Evolutionary conservation across 148 eudicot genomes (phyloP).

Genomic region (Diospyros kaki): DNA sequence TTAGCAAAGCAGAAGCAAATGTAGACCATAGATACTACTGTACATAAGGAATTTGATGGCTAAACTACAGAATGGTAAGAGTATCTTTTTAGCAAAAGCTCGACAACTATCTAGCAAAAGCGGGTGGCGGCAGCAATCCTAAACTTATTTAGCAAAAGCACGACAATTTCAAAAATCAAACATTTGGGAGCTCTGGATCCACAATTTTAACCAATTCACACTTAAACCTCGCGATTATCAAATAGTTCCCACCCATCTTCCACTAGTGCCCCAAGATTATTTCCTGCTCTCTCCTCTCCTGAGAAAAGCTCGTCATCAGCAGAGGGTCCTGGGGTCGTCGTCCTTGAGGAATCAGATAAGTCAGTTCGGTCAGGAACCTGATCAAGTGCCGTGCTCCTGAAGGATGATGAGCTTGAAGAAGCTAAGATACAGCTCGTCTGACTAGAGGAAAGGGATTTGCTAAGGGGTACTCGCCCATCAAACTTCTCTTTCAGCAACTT

Average conservation of each 20-base stretch:
- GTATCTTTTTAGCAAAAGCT: no score
- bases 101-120: neutral
- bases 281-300: conserved; percentile 23
- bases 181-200: neutral
- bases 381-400: conserved; percentile 31
- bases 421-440: conserved; percentile 49
- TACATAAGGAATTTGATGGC: neutral
- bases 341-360: conserved; percentile 17
- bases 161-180: neutral
- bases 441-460: conserved; percentile 48
- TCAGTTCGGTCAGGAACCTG: conserved; percentile 22
- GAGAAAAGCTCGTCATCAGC: conserved; percentile 19
- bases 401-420: conserved; percentile 60
- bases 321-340: conserved; percentile 15
- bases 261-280: conserved; percentile 19
- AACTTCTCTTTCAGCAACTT: conserved; percentile 64
- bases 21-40: neutral
- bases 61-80: neutral
- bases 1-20: no score
- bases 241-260: conserved; percentile 81
- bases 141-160: neutral
- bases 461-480: conserved; percentile 44
- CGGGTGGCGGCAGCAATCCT: neutral
- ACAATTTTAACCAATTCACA: neutral
- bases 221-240: conserved; percentile 21